A percentile compares a stretch with the other conserved stretches of the same genome.
Evolutionary conservation across 2,329 filamentous ascomycete species (phyloP).

Genomic region (Pochonia chlamydosporia): DNA sequence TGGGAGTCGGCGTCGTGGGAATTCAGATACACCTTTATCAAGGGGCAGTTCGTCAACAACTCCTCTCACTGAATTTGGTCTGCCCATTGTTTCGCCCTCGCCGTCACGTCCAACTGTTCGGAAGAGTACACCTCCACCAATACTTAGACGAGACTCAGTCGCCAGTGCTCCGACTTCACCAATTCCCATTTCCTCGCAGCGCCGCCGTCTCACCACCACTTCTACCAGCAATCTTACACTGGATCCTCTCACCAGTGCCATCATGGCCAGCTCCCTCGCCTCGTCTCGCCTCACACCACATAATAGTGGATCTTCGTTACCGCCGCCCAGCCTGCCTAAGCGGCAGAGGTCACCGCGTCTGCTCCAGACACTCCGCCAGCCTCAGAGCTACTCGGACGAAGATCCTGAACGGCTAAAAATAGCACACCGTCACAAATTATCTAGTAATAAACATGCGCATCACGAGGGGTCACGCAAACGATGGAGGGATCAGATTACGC

Average conservation of each 20-base stretch:
- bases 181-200: constrained; percentile 23
- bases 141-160: constrained; percentile 11
- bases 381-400: constrained; percentile 43
- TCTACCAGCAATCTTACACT: constrained; percentile 43
- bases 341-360: constrained; percentile 47
- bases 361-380: constrained; percentile 61
- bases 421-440: constrained; percentile 44
- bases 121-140: constrained; percentile 8
- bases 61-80: constrained; percentile 10
- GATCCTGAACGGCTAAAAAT: constrained; percentile 45
- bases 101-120: constrained; percentile 5
- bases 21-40: constrained; percentile 5
- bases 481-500: constrained; percentile 71
- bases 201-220: constrained; percentile 19
- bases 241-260: constrained; percentile 65
- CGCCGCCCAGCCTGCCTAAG: constrained; percentile 30
- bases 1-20: constrained; percentile 8
- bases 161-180: constrained; percentile 29
- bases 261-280: constrained; percentile 69
- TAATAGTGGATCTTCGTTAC: constrained; percentile 29
- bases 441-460: constrained; percentile 60
- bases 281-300: constrained; percentile 48
- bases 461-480: constrained; percentile 69
- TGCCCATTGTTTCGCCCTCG: constrained; percentile 4
- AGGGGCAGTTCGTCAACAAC: background rate